These are phyloP conservation scores for Trichaptum fuscoviolaceum DNA, from an alignment of 768 basidiomycete species.

Conservation along the genomic window DNA sequence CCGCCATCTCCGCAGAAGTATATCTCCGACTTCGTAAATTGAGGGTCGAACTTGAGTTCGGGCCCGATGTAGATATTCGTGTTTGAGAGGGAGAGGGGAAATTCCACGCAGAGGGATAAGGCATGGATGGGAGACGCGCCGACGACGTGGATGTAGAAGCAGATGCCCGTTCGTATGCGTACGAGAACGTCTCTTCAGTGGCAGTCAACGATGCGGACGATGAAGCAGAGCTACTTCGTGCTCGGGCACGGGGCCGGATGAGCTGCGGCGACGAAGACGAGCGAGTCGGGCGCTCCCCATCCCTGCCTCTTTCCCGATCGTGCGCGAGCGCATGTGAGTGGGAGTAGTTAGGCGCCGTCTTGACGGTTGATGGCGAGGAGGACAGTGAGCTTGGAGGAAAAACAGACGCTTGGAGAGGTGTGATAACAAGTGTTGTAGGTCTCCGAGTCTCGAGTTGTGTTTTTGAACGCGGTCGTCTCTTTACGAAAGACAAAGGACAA, in stretches of 20 bases:
- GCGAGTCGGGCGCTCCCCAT: not conserved
- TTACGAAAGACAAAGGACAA: not conserved
- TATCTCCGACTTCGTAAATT: not conserved
- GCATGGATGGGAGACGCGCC: not conserved
- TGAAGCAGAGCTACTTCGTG: not conserved
- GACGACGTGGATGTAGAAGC: not conserved
- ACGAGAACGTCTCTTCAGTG: not conserved
- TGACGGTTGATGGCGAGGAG: not conserved
- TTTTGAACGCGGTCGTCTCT: not conserved
- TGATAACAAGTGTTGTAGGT: not conserved
- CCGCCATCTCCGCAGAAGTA: not conserved
- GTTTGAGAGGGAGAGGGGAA: not conserved
- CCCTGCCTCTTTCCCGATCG: not conserved
- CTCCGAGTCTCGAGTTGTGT: not conserved
- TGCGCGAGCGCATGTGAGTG: not conserved
- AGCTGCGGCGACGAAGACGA: not conserved
- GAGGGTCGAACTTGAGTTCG: not conserved
- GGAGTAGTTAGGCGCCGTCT: not conserved
- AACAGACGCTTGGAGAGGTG: not conserved
- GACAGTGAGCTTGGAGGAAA: not conserved
- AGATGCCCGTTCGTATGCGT: not conserved
- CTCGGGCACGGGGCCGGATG: not conserved
- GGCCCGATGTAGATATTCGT: not conserved
- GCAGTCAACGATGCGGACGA: not conserved
- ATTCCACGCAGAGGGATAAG: not conserved